Evolutionary conservation across 2,329 filamentous ascomycete species (phyloP).

Genomic region (Aspergillus puulaauensis): DNA sequence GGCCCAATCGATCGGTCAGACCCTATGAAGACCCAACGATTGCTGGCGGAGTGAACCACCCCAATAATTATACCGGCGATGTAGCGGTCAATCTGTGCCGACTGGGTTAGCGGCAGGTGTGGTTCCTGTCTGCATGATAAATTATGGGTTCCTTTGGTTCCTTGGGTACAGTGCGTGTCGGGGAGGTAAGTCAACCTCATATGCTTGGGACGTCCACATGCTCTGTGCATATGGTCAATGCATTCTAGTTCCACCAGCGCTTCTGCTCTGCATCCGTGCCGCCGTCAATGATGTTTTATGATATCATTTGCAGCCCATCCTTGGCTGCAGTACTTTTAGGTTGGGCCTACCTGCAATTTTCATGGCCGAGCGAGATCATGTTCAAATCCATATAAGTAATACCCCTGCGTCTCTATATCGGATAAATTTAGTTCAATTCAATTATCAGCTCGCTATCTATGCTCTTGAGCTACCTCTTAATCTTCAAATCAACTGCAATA

Average conservation of each 20-base stretch:
- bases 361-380: too few species aligned
- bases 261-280: not conserved
- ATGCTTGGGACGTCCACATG: not conserved
- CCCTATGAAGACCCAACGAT: constrained; percentile 3
- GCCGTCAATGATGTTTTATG: not conserved
- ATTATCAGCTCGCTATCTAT: too few species aligned
- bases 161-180: too few species aligned
- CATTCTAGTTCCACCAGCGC: not conserved
- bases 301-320: not conserved
- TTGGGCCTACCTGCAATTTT: not conserved
- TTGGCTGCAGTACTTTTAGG: not conserved
- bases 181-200: not conserved
- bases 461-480: too few species aligned
- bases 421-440: too few species aligned
- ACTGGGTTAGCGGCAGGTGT: not conserved
- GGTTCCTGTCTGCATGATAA: not conserved
- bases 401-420: too few species aligned
- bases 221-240: not conserved
- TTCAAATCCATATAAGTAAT: too few species aligned
- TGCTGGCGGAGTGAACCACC: not conserved
- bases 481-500: too few species aligned
- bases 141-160: not conserved
- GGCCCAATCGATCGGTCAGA: constrained; percentile 2
- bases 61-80: not conserved
- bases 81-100: not conserved